Conservation (phyloP, 169 alveolate species). For the Eimeria sp. region DNA sequence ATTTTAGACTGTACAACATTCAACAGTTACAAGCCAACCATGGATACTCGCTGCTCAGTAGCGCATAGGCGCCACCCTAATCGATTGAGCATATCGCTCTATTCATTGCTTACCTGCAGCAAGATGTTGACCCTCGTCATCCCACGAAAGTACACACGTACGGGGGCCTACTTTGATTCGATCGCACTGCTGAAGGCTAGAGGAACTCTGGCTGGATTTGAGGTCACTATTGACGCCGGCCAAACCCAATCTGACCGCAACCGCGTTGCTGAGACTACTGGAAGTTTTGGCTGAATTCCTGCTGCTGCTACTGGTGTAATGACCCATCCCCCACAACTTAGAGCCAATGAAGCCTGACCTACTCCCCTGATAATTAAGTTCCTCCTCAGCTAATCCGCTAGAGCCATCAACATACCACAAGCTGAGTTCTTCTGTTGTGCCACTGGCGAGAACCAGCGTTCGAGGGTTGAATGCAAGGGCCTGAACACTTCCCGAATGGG, state of each 20-base stretch:
- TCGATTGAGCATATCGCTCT: neutral
- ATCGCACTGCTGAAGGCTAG: neutral
- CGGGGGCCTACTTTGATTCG: conserved; percentile 23
- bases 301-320: conserved; percentile 13
- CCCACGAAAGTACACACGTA: conserved; percentile 35
- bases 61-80: neutral
- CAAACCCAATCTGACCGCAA: neutral
- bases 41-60: neutral
- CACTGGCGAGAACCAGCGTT: conserved; percentile 88
- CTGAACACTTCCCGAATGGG: conserved; percentile 88
- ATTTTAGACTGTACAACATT: neutral
- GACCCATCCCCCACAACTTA: neutral
- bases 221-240: neutral
- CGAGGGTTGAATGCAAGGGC: conserved; percentile 92
- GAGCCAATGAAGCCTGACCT: neutral
- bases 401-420: conserved; percentile 91
- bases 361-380: neutral
- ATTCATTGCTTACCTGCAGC: conserved; percentile 44
- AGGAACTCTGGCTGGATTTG: neutral
- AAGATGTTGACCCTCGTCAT: conserved; percentile 48
- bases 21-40: neutral
- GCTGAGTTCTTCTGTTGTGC: conserved; percentile 90
- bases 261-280: conserved; percentile 45
- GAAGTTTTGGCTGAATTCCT: neutral
- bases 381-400: conserved; percentile 8